Evolutionary conservation across 2,329 filamentous ascomycete species (phyloP).

Genomic region (Colletotrichum salicis): DNA sequence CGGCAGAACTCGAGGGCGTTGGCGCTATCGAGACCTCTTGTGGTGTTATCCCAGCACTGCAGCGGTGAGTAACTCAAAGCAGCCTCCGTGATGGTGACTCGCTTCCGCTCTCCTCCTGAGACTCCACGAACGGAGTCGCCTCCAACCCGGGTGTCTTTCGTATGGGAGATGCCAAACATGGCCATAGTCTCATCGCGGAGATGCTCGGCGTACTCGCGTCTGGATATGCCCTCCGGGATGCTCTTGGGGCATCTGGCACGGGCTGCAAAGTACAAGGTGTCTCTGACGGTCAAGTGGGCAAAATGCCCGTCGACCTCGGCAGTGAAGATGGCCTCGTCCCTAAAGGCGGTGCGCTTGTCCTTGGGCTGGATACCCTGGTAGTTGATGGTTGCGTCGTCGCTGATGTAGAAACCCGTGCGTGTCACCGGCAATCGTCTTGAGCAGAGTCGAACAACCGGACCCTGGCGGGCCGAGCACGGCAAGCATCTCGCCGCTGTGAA

Average conservation of each 20-base stretch:
- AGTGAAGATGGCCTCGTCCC: slow-evolving; percentile 74
- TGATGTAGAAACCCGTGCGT: slow-evolving; percentile 67
- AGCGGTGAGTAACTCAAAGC: slow-evolving; percentile 42
- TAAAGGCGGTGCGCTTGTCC: slow-evolving; percentile 35
- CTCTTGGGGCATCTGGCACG: slow-evolving; percentile 60
- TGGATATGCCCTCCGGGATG: slow-evolving; percentile 57
- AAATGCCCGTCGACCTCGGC: slow-evolving; percentile 74
- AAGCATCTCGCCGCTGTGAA: slow-evolving; percentile 66
- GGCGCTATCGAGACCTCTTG: slow-evolving; percentile 53
- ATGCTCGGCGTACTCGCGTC: slow-evolving; percentile 55
- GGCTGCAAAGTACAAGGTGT: slow-evolving; percentile 72
- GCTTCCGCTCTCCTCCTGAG: slow-evolving; percentile 61
- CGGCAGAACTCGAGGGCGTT: slow-evolving; percentile 38
- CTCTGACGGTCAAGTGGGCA: slow-evolving; percentile 66
- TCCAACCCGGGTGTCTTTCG: slow-evolving; percentile 62
- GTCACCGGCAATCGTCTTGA: slow-evolving; percentile 73
- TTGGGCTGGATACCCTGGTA: slow-evolving; percentile 33
- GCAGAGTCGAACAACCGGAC: slow-evolving; percentile 73
- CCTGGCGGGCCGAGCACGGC: slow-evolving; percentile 66
- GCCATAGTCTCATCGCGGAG: slow-evolving; percentile 65
- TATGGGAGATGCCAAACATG: slow-evolving; percentile 65
- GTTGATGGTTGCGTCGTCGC: slow-evolving; percentile 27
- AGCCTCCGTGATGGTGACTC: slow-evolving; percentile 51
- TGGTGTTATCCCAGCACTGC: slow-evolving; percentile 57
- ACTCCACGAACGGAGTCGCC: slow-evolving; percentile 66